Evolutionary conservation across 177 flowering plant genomes (phyloP).

Genomic region (Vitis hybrid): DNA sequence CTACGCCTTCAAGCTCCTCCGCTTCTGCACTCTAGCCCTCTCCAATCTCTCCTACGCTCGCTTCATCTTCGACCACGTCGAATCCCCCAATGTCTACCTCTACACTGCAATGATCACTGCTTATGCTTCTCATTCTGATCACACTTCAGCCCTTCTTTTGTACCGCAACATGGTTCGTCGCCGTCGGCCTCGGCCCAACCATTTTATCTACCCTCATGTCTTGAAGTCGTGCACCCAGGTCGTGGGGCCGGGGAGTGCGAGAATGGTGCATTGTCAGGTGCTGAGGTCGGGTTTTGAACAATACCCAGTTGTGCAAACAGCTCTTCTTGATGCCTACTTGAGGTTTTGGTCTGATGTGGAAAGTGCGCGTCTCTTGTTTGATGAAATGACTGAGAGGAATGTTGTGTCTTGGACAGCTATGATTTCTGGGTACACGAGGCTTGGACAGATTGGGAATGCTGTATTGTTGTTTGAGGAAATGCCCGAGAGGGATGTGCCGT

Average conservation of each 20-base stretch:
- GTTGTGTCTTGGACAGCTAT: constrained; percentile 69
- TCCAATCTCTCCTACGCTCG: constrained; percentile 56
- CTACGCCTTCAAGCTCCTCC: constrained; percentile 67
- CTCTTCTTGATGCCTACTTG: constrained; percentile 52
- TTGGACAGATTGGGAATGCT: constrained; percentile 46
- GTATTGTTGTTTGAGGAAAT: constrained; percentile 43
- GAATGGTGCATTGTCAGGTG: constrained; percentile 55
- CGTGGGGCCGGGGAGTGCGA: constrained; percentile 19
- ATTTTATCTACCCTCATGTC: constrained; percentile 59
- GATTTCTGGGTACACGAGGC: constrained; percentile 50
- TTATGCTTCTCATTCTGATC: constrained; percentile 36
- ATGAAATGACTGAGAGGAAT: constrained; percentile 58
- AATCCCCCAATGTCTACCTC: constrained; percentile 51
- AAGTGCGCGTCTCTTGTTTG: constrained; percentile 53
- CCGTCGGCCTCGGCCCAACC: constrained; percentile 44
- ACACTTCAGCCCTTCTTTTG: constrained; percentile 32
- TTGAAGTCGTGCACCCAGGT: constrained; percentile 40
- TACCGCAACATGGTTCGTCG: constrained; percentile 50
- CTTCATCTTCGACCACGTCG: constrained; percentile 42
- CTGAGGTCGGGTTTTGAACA: constrained; percentile 51
- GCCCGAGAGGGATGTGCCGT: constrained; percentile 48
- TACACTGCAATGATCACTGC: constrained; percentile 72
- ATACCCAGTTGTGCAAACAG: constrained; percentile 65
- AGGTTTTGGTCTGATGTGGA: constrained; percentile 33
- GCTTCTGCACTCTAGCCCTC: constrained; percentile 50